Conservation (phyloP, 495 filamentous ascomycete genomes). For the Aspergillus wentii region DNA sequence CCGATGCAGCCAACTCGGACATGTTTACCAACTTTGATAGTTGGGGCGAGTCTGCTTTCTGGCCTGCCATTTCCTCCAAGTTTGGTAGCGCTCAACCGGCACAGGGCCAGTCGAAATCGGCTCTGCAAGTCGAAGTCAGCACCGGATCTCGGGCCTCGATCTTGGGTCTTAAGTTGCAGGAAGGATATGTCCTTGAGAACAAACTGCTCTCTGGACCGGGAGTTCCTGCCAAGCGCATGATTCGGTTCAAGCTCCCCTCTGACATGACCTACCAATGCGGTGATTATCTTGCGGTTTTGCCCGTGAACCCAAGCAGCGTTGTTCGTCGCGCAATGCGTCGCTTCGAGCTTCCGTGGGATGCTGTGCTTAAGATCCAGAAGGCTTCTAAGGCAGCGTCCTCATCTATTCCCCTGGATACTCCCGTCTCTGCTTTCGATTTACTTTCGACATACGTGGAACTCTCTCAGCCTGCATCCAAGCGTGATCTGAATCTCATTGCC, state of each 20-base stretch:
- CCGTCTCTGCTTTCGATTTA: slow-evolving; percentile 57
- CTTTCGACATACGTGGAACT: slow-evolving; percentile 70
- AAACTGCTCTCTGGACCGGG: slow-evolving; percentile 49
- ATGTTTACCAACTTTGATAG: slow-evolving; percentile 68
- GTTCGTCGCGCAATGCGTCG: slow-evolving; percentile 50
- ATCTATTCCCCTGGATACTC: slow-evolving; percentile 51
- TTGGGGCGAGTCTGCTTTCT: slow-evolving; percentile 62
- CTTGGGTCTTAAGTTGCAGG: slow-evolving; percentile 61
- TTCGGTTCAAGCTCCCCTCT: slow-evolving; percentile 60
- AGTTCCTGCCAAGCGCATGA: slow-evolving; percentile 56
- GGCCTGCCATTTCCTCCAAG: slow-evolving; percentile 55
- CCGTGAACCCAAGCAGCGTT: slow-evolving; percentile 57
- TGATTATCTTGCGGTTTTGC: slow-evolving; percentile 72
- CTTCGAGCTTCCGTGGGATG: slow-evolving; percentile 59
- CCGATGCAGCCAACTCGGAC: slow-evolving; percentile 58
- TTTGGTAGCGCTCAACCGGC: slow-evolving; percentile 31
- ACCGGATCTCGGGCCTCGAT: slow-evolving; percentile 53
- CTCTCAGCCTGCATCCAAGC: slow-evolving; percentile 58
- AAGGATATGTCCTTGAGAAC: slow-evolving; percentile 54
- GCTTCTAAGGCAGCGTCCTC: slow-evolving; percentile 35
- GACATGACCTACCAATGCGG: slow-evolving; percentile 65
- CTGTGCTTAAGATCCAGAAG: slow-evolving; percentile 42
- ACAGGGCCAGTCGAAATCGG: slow-evolving; percentile 25
- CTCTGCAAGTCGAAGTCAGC: slow-evolving; percentile 51
- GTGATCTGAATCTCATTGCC: slow-evolving; percentile 45